Conservation (phyloP, 805 yeast species). For the Candida patagonica region DNA sequence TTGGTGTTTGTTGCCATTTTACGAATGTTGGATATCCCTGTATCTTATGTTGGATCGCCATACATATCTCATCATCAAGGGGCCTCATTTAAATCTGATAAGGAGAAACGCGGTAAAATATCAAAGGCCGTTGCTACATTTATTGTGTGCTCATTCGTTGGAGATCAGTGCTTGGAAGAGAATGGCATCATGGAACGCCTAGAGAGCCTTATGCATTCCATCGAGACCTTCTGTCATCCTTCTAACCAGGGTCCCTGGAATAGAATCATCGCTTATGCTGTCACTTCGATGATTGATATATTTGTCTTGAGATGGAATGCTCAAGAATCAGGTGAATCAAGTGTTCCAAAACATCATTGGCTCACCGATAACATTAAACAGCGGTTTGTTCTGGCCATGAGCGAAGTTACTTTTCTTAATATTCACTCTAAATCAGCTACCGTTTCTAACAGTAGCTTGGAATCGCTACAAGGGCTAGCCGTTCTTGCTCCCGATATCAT, state of each 20-base stretch:
- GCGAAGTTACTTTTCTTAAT: constrained; percentile 54
- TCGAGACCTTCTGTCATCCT: constrained; percentile 82
- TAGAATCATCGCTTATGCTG: constrained; percentile 50
- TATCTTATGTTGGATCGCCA: constrained; percentile 38
- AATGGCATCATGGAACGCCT: constrained; percentile 45
- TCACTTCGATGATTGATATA: constrained; percentile 43
- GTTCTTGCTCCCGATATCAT: constrained; percentile 45
- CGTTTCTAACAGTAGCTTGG: constrained; percentile 48
- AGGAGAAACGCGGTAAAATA: constrained; percentile 15
- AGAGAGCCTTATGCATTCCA: constrained; percentile 49
- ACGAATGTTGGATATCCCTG: constrained; percentile 37
- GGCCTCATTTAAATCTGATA: constrained; percentile 15
- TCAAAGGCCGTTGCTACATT: constrained; percentile 38
- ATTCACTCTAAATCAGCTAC: constrained; percentile 64
- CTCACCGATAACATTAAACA: constrained; percentile 22
- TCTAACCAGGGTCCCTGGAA: constrained; percentile 93
- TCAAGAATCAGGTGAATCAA: constrained; percentile 25
- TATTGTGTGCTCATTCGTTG: constrained; percentile 52
- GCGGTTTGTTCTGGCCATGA: constrained; percentile 42
- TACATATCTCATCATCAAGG: constrained; percentile 21
- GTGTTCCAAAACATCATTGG: constrained; percentile 19
- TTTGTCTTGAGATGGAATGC: constrained; percentile 29
- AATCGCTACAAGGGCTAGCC: constrained; percentile 53
- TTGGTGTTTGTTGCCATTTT: constrained; percentile 42
- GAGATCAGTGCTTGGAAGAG: constrained; percentile 33